Evolutionary conservation across 768 basidiomycete species (phyloP).

Genomic region (Russula sp.): DNA sequence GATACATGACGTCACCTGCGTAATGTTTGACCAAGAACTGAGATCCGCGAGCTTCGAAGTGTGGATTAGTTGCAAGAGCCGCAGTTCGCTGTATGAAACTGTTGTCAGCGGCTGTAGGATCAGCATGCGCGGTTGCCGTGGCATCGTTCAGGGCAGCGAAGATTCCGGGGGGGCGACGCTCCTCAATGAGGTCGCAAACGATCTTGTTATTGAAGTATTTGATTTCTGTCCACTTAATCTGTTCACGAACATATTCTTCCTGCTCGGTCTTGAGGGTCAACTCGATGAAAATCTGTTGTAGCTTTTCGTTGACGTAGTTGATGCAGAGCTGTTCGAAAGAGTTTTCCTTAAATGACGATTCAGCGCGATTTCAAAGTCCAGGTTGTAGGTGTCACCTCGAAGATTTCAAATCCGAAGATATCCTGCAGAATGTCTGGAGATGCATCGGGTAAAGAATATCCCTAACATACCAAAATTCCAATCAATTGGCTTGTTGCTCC

Average conservation of each 20-base stretch:
- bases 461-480: constrained; percentile 69
- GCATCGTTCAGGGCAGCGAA: constrained; percentile 98
- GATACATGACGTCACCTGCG: constrained; percentile 98
- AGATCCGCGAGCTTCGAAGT: constrained; percentile 90
- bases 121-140: constrained; percentile 97
- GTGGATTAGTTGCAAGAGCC: constrained; percentile 72
- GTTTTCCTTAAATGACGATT: constrained; percentile 55
- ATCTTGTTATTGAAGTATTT: constrained; percentile 99
- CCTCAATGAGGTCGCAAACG: constrained; percentile 97
- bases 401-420: constrained; percentile 99
- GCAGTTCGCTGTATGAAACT: constrained; percentile 92
- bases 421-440: constrained; percentile 43
- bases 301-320: constrained; percentile 99
- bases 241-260: constrained; percentile 96
- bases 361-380: background rate
- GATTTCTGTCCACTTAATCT: constrained; percentile 99
- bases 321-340: constrained; percentile 98
- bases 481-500: constrained; percentile 69
- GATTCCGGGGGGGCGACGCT: constrained; percentile 90
- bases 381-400: constrained; percentile 49
- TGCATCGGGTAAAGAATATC: background rate
- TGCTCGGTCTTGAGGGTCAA: constrained; percentile 98
- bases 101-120: constrained; percentile 91
- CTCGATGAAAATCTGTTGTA: constrained; percentile 99
- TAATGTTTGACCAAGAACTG: constrained; percentile 97